Base-by-base conservation (phyloP, 495 filamentous ascomycete species). In the Stereocaulon alpinum region DNA sequence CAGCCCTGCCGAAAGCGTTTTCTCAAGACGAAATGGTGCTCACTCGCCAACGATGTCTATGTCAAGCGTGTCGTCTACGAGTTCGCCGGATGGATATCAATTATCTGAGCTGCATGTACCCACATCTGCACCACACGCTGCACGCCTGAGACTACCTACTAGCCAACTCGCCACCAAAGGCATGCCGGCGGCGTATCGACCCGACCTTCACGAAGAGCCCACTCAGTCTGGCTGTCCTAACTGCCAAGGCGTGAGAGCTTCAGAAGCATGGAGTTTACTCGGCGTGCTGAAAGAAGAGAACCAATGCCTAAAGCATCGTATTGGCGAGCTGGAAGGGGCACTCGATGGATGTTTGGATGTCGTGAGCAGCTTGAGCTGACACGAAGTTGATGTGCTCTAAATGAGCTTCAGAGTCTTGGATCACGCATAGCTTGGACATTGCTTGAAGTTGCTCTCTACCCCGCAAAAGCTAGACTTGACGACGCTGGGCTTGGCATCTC, bases 201-300 rank as follows among this genome's bases (percentile, higher is more conserved):
- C 12, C 24, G 4, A 72, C 7, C 17, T 41, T 7, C 32, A 30
- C 5, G 48, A 42, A 20, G 56, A 59, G 15, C 10, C 24, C 29
- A 14, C 34, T 24, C 52, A 32, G 24, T 58, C 53, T 1, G 32
- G 40, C 37, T 56, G 41, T 20, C 18, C 43, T 20, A 86, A 60
- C 32, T 47, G 49, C 10, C 29, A 47, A 10, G 49, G 58, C 18
- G 42, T 34, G 5, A 40, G 50, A 47, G 50, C 58, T 12, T 82
- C 82, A 30, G 78, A 88, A 58, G 86, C 84, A 14, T 86, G 87
- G 87, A 77, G 83, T 61, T 82, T 87, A 14, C 79, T 89, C 34
- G 78, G 83, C 4, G 62, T 88, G 47, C 69, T 92, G 59, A 78
- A 86, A 58, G 83, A 84, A 42, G 87, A 92, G 73, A 92, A 91